Base-by-base conservation (phyloP, 768 basidiomycete species). In the Leccinum uliginosum region DNA sequence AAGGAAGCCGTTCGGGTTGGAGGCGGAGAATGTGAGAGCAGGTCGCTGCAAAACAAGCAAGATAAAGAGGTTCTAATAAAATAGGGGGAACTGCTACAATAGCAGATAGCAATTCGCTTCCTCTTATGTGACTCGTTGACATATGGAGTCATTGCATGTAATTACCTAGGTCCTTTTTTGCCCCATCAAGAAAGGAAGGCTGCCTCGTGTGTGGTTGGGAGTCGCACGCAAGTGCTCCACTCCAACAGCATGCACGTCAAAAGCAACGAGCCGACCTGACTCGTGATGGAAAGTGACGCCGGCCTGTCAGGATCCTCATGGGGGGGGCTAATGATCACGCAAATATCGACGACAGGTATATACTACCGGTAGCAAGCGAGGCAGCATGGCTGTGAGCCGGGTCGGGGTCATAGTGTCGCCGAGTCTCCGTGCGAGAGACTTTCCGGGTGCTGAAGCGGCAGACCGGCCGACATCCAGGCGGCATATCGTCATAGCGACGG, bases 171-270 rank as follows among this genome's bases (percentile, higher is more conserved):
- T 19, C 27, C 35, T 19, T 15, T 32, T 23, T 54, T 58, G 11
- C 34, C 29, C 47, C 19, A 48, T 46, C 46, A 11, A 51, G 61
- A 59, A 62, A 60, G 62, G 45, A 61, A 59, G 62, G 63, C 51
- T 15, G 63, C 59, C 62, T 63, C 63, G 59, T 62, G 59, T 44
- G 26, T 3, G n/a, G 32, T 19, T 40, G 38, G 46, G 44, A 29
- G 45, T 59, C n/a, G 50, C 50, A 23, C 50, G n/a, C 21, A 48
- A 45, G 19, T 17, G 29, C n/a, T n/a, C 8, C 45, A 54, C 53
- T n/a, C 17, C 38, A 40, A 40, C 38, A 43, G 44, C 34, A 6
- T 38, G 45, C 58, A 52, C 46, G 57, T 52, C 57, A 59, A 35
- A 29, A 4, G 35, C 26, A 53, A 40, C 24, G 30, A 35, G 24